phyloP scores from a whole-genome alignment of 306 rosid genomes.

The Senna tora region DNA sequence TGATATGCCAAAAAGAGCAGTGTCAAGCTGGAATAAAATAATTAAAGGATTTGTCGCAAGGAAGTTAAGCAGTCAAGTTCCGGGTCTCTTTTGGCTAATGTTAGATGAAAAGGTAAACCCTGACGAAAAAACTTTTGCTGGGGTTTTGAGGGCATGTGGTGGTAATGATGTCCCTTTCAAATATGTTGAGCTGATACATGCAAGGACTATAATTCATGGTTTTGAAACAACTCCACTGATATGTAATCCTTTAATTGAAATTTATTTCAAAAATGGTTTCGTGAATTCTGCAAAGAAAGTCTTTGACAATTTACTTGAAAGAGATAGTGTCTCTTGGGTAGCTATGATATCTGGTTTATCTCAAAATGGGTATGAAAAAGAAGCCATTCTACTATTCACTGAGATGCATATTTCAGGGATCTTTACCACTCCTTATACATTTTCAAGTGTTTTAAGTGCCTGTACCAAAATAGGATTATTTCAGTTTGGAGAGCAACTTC shows the following conservation, averaged over 20 bases:
- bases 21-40: constrained; percentile 69
- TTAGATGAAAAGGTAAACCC: constrained; percentile 48
- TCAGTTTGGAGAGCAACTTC: constrained; percentile 71
- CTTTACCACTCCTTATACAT: constrained; percentile 71
- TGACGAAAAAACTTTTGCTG: constrained; percentile 57
- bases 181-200: constrained; percentile 70
- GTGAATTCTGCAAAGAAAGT: constrained; percentile 68
- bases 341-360: constrained; percentile 90
- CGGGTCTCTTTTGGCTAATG: constrained; percentile 58
- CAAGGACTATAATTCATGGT: constrained; percentile 62
- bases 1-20: constrained; percentile 51
- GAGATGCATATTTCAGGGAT: constrained; percentile 68
- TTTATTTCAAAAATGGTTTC: constrained; percentile 62
- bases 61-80: constrained; percentile 43
- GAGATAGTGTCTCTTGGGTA: constrained; percentile 85
- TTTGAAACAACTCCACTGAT: constrained; percentile 52
- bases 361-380: constrained; percentile 64
- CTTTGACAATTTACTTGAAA: constrained; percentile 49
- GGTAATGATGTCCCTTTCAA: constrained; percentile 48
- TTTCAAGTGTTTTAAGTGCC: constrained; percentile 83
- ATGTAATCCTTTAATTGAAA: constrained; percentile 74
- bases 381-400: constrained; percentile 68
- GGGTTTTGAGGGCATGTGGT: constrained; percentile 69
- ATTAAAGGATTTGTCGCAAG: constrained; percentile 47
- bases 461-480: constrained; percentile 61